Percentiles rank a stretch among this genome's conserved stretches.
phyloP scores from a whole-genome alignment of 2,329 filamentous ascomycete genomes.

The Arthrobotrys iridis region DNA sequence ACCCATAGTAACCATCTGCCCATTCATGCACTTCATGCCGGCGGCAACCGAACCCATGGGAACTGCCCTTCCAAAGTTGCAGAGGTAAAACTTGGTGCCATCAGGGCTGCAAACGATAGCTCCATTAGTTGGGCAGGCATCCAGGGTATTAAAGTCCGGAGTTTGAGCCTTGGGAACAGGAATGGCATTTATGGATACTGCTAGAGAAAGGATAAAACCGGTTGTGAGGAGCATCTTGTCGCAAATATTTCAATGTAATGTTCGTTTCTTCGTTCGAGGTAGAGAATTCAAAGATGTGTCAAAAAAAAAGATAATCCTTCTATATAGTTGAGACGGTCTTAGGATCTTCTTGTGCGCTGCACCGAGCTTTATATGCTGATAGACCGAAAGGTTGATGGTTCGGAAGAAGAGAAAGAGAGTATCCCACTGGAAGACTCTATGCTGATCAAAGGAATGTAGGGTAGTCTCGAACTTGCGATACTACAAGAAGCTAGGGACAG shows the following conservation, averaged over 20 bases:
- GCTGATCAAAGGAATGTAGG: constrained; percentile 41
- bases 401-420: constrained; percentile 20
- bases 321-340: constrained; percentile 27
- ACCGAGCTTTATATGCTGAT: constrained; percentile 29
- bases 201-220: constrained; percentile 15
- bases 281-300: constrained; percentile 3
- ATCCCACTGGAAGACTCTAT: constrained; percentile 34
- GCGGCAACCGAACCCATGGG: constrained; percentile 47
- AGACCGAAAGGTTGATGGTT: neutral
- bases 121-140: constrained; percentile 33
- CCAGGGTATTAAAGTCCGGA: constrained; percentile 14
- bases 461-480: constrained; percentile 51
- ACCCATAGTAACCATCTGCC: constrained; percentile 21
- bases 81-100: constrained; percentile 37
- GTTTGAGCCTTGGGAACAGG: constrained; percentile 33
- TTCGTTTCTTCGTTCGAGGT: constrained; percentile 20
- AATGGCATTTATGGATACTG: constrained; percentile 22
- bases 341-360: constrained; percentile 34
- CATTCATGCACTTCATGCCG: constrained; percentile 33
- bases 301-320: neutral
- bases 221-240: constrained; percentile 32
- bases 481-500: constrained; percentile 14
- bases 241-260: neutral
- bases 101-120: constrained; percentile 32
- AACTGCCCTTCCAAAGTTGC: constrained; percentile 34